A percentile compares a stretch with the other conserved stretches of the same genome.
These are phyloP conservation scores for Rhizophagus clarus DNA, from an alignment of 192 early-diverging fungal species.

Conservation along the genomic window DNA sequence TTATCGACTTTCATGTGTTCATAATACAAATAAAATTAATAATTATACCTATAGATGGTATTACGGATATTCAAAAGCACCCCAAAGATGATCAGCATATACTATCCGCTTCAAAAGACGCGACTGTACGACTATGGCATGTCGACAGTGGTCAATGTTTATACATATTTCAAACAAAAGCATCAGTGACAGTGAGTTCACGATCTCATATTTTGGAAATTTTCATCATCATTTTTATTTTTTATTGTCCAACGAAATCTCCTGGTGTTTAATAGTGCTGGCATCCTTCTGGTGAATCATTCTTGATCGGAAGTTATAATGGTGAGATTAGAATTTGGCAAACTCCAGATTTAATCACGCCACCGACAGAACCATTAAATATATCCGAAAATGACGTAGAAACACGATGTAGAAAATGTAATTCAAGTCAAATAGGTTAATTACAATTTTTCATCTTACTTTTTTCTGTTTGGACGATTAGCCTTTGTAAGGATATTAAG, in stretches of 20 bases:
- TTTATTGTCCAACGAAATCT: not conserved
- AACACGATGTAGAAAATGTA: constrained; percentile 34
- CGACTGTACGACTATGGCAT: constrained; percentile 81
- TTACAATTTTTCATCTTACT: not conserved
- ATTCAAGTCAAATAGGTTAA: constrained; percentile 36
- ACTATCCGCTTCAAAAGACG: constrained; percentile 71
- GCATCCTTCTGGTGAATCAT: constrained; percentile 62
- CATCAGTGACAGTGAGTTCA: constrained; percentile 57
- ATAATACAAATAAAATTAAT: not conserved
- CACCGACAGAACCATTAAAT: constrained; percentile 23
- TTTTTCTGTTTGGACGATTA: not conserved
- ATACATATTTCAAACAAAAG: constrained; percentile 59
- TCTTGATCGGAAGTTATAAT: constrained; percentile 54
- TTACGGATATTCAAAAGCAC: constrained; percentile 74
- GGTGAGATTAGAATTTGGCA: constrained; percentile 45
- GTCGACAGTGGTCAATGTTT: constrained; percentile 62
- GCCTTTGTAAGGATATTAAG: not conserved
- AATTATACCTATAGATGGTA: constrained; percentile 41
- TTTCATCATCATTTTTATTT: not conserved
- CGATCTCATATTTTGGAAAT: not conserved
- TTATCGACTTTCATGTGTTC: not conserved
- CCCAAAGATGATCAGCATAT: constrained; percentile 67
- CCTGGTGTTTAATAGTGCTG: constrained; percentile 42
- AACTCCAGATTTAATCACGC: constrained; percentile 31
- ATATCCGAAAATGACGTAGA: constrained; percentile 29